These are phyloP conservation scores for Trifolium dubium DNA, from an alignment of 306 rosid species.

Conservation along the genomic window DNA sequence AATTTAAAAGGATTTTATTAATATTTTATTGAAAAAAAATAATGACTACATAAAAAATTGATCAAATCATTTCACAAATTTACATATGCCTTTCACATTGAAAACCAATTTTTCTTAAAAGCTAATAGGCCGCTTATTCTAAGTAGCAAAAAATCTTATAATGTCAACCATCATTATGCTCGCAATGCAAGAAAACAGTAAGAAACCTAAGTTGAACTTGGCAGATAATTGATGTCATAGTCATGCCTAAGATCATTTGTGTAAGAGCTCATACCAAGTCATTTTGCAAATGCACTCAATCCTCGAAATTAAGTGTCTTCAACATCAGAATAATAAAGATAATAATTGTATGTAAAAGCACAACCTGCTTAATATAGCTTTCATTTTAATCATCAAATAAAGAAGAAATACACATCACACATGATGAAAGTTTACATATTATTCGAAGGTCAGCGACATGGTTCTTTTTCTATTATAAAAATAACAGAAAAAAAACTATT, in stretches of 20 bases:
- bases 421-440: neutral
- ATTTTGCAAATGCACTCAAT: no score
- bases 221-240: neutral
- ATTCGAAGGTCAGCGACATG: neutral
- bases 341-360: neutral
- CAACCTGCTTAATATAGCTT: no score
- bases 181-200: neutral
- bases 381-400: no score
- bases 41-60: neutral
- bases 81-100: neutral
- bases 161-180: neutral
- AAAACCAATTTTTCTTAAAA: neutral
- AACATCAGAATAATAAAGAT: no score
- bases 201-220: neutral
- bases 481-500: neutral
- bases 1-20: neutral
- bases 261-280: no score
- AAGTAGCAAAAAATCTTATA: neutral
- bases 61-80: neutral
- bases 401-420: neutral
- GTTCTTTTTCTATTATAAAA: neutral
- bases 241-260: no score
- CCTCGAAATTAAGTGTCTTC: no score
- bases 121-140: neutral
- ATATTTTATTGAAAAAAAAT: no score